Base-by-base conservation (phyloP, 805 yeast genomes). In the Yamadazyma paraphyllophila region DNA sequence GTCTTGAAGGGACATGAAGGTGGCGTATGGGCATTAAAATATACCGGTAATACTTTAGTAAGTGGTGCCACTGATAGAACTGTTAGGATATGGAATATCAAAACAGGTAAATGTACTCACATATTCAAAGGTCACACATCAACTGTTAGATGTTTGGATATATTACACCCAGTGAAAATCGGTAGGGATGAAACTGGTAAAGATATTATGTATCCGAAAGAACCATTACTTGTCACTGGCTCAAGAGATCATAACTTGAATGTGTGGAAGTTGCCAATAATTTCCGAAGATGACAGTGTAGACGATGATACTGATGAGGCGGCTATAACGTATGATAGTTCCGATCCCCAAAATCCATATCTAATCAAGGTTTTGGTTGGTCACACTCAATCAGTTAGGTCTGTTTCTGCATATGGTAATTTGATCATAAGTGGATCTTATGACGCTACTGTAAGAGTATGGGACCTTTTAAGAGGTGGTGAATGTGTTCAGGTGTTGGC, bases 11-110 rank as follows among this genome's bases (percentile, higher is more conserved):
- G 97, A 7, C 99, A 94, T 60, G 96, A 86, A 44, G 99, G 99
- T 37, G 99, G 99, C 33, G 99, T 94, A 4, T 94, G 99, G 99
- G 98, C 99, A 1, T 74, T 94, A 61, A 89, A 92, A 65, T 91
- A 90, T 60, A 74, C 79, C 44, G 90, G 88, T 16, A 81, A 83
- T 56, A 88, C 90, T 7, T 73, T 94, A 37, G 96, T 92, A 1
- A 86, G 95, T 48, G 99, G 98, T 0, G 85, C 96, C 1, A 92
- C 97, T 0, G 99, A 94, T 66, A 78, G 97, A 54, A 84, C 96
- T 0, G 96, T 94, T 2, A 77, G 99, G 47, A 82, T 94, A 4
- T 94, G 99, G 99, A 88, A 91, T 60, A 81, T 91, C 50, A 76
- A 78, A 45, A 82, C 85, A 16, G 96, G 92, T 2, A 77, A 77